Conservation (phyloP, 2,329 filamentous ascomycete species). For the Cladorrhinum sp. region DNA sequence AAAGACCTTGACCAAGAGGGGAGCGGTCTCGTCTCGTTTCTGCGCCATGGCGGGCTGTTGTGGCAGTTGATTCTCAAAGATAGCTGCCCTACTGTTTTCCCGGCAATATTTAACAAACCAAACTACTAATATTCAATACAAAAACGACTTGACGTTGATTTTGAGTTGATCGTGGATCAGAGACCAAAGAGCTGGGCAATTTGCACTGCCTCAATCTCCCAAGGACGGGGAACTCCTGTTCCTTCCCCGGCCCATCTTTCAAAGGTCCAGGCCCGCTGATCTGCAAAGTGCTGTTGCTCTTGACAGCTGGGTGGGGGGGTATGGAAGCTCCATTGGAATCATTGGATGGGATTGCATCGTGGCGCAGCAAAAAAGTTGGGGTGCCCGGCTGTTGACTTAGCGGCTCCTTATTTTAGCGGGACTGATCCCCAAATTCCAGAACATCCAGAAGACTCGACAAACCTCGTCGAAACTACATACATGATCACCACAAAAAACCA, state of each 20-base stretch:
- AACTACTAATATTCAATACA: background rate
- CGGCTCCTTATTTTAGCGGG: slow-evolving; percentile 7
- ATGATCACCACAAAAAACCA: background rate
- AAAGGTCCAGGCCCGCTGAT: background rate
- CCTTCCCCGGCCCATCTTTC: background rate
- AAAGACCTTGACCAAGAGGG: slow-evolving; percentile 83
- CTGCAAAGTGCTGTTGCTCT: background rate
- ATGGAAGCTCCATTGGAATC: background rate
- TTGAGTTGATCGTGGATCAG: background rate
- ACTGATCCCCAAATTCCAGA: slow-evolving; percentile 3
- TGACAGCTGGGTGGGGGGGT: background rate
- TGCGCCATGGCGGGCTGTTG: slow-evolving; percentile 28
- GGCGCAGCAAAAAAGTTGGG: background rate
- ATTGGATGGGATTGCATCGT: background rate
- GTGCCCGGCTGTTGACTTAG: background rate
- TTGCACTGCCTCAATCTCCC: background rate
- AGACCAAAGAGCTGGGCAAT: background rate
- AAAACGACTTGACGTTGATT: background rate
- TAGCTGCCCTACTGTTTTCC: background rate
- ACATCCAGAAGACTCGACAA: background rate
- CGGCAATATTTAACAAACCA: background rate
- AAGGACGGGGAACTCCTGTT: background rate
- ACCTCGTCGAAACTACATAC: too few relatives aligned
- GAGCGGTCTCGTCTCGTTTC: slow-evolving; percentile 69
- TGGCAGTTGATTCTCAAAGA: background rate